phyloP scores from a whole-genome alignment of 768 basidiomycete genomes.

The Filobasidium wieringae region DNA sequence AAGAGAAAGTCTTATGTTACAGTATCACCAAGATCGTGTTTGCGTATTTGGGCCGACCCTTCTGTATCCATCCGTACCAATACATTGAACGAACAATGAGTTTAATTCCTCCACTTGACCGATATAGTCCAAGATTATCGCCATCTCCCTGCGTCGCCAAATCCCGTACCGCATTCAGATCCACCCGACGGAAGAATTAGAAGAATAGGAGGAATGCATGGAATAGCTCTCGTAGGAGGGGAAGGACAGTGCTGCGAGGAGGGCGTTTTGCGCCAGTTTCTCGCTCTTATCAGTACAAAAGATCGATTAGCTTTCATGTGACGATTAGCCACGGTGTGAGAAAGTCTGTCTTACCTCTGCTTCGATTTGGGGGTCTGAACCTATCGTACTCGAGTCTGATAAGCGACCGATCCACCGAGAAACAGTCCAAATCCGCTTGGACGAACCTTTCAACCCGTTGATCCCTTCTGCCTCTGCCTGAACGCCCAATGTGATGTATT shows the following conservation, averaged over 20 bases:
- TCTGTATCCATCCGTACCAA: too few relatives aligned
- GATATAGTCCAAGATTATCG: too few relatives aligned
- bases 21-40: too few relatives aligned
- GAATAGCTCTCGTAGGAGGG: background rate
- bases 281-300: background rate
- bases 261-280: background rate
- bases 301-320: too few relatives aligned
- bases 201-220: background rate
- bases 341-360: background rate
- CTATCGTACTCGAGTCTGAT: background rate
- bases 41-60: too few relatives aligned
- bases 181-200: background rate
- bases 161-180: too few relatives aligned
- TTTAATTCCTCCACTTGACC: too few relatives aligned
- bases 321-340: too few relatives aligned
- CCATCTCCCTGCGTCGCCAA: too few relatives aligned
- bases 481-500: conserved; percentile 3
- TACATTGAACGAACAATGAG: too few relatives aligned
- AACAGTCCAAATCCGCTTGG: background rate
- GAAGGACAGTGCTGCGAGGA: background rate
- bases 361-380: background rate
- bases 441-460: conserved; percentile 7
- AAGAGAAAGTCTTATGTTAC: too few relatives aligned
- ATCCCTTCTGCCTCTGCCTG: conserved; percentile 6
- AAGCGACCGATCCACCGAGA: background rate